Base-by-base conservation (phyloP, 1,139 yeast genomes). In the Nakaseomyces sp. region DNA sequence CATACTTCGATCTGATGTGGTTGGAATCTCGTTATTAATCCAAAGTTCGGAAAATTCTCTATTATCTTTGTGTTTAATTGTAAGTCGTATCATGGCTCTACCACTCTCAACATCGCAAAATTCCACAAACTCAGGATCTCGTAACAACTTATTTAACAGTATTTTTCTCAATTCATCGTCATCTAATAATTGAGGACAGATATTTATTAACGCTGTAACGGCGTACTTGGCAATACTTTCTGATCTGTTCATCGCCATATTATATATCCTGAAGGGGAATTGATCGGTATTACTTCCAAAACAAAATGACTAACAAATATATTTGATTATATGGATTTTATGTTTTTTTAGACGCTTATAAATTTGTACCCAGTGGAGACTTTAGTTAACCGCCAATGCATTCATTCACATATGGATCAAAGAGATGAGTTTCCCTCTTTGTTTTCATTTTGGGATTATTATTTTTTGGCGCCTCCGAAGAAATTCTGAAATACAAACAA, bases 141-240 rank as follows among this genome's bases (percentile, higher is more conserved):
- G 8, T 12, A 19, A 5, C n/a, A 32, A 19, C 25, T 18, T 2
- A 5, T 32, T 19, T 3, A 18, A 12, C 13, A 32, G 4, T 5
- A 2, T n/a, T 12, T 19, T 9, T 32, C 37, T 32, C 13, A 19
- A 15, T 12, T 32, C 37, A 5, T 8, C 13, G 15, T 32, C 37
- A 18, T 32, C 37, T 32, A 32, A n/a, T 12, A 32, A 13, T 12
- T 32, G 22, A 4, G 37, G 37, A n/a, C 37, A 32, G 10, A 32
- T 12, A 5, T 15, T n/a, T 8, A 18, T 19, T 12, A 32, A 19
- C 6, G 16, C 13, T 5, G 37, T 8, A 2, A 19, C 10, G 6
- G 15, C 15, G 15, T 32, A 19, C 25, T 19, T 17, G 3, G 37
- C 37, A 5, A 32, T 30, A 7, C 13, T 30, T n/a, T 15, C 18